Base-by-base conservation (phyloP, 75 land plant genomes). In the Pinus tabuliformis region DNA sequence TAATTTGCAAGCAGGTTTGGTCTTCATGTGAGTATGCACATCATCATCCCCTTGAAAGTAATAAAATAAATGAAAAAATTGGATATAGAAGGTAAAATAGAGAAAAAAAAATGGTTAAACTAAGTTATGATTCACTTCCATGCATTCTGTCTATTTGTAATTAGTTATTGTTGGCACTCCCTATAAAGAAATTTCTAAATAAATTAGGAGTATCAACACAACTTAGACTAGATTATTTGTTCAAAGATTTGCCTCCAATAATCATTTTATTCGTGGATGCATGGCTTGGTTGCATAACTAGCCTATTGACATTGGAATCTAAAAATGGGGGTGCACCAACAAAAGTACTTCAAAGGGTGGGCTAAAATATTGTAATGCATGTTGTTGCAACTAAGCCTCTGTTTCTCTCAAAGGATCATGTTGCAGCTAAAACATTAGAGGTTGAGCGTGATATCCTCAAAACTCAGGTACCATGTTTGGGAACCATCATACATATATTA, bases 291-390 rank as follows among this genome's bases (percentile, higher is more conserved):
- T 88, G 96, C 36, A 88, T 93, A 64, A 94, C 90, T 71, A 94
- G 96, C 70, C 59, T 95, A 21, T 72, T 95, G 62, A 84, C 94
- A 24, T 79, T 95, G 66, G 94, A 95, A 78, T 77, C 81, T 59
- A 91, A 95, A 72, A 85, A 82, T 81, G 80, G 64, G 2, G 77
- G 60, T 64, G 75, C 78, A 77, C 75, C 81, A 54, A 5, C 76
- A 13, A 89, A 88, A 59, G 86, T 85, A 36, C 76, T 93, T 54
- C 80, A 82, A 12, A 28, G 60, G 56, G 86, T 91, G 75, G 99
- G 99, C 57, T 84, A 88, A 36, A 86, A 91, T 58, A 73, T 96
- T 61, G 99, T 97, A 62, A 96, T 96, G 99, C 99, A 96, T 78
- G 77, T 96, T 62, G 99, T 96, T 16, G 99, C 99, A 37, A 62